A percentile compares a stretch with the other conserved stretches of the same genome.
Conservation (phyloP, 306 rosid genomes). For the Hylodesmum podocarpum region DNA sequence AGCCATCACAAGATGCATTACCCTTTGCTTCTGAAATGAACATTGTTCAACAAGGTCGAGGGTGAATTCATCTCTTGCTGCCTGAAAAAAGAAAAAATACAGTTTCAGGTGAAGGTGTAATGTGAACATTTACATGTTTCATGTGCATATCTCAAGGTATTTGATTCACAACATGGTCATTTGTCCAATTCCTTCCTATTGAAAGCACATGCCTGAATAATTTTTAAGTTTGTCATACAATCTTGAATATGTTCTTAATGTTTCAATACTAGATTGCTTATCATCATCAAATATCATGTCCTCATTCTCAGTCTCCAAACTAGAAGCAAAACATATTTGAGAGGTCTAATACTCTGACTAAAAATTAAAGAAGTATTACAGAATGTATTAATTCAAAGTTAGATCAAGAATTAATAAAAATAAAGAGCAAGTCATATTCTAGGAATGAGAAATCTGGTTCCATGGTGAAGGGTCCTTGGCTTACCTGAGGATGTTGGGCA, state of each 20-base stretch:
- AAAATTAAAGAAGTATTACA: background rate
- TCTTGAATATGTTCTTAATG: background rate
- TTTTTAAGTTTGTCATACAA: background rate
- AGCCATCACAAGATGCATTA: conserved; percentile 93
- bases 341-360: background rate
- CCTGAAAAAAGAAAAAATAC: conserved; percentile 43
- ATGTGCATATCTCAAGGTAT: background rate
- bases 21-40: conserved; percentile 89
- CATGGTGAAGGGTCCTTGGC: conserved; percentile 26
- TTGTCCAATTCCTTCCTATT: conserved; percentile 11
- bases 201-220: conserved; percentile 10
- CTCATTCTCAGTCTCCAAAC: background rate
- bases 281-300: background rate
- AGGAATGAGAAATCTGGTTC: conserved; percentile 22
- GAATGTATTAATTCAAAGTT: background rate
- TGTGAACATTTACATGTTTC: background rate
- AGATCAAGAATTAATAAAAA: conserved; percentile 11
- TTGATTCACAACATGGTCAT: background rate
- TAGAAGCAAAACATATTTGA: conserved; percentile 1
- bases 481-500: conserved; percentile 72
- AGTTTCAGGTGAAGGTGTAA: conserved; percentile 26
- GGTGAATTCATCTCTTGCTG: conserved; percentile 84
- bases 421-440: background rate
- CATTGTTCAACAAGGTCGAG: conserved; percentile 96
- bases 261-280: conserved; percentile 9